Conservation (phyloP, 78 protist genomes). For the Dictyostelium intermedium region DNA sequence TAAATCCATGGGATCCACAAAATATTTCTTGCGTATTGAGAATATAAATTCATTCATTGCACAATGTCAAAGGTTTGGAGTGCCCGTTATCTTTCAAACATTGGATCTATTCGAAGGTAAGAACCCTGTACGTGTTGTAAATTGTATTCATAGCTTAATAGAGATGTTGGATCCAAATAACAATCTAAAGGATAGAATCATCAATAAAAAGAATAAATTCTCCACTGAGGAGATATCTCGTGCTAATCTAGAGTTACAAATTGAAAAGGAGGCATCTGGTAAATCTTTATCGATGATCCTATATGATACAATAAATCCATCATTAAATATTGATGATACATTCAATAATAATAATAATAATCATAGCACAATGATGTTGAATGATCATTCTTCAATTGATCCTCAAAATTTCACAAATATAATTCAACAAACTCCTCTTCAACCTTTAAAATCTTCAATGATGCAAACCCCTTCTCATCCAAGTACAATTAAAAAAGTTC, state of each 20-base stretch:
- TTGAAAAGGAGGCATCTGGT: constrained; percentile 27
- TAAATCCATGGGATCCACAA: neutral
- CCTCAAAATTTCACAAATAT: neutral
- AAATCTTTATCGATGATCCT: constrained; percentile 3
- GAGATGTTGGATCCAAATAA: neutral
- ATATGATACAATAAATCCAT: neutral
- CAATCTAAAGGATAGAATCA: neutral
- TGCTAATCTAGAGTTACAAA: constrained; percentile 36
- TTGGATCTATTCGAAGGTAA: constrained; percentile 62
- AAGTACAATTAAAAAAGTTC: too few relatives aligned
- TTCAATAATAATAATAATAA: too few relatives aligned
- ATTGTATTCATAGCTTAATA: constrained; percentile 14
- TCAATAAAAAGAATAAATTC: constrained; percentile 46
- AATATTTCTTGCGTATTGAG: constrained; percentile 40
- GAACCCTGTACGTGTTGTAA: constrained; percentile 59
- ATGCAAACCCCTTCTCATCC: neutral
- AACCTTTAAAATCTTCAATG: neutral
- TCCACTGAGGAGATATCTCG: constrained; percentile 46
- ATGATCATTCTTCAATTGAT: neutral
- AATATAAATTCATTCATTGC: constrained; percentile 40
- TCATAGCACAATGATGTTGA: neutral
- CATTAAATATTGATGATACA: neutral
- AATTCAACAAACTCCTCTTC: neutral
- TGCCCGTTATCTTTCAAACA: constrained; percentile 56
- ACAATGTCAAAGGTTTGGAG: constrained; percentile 33